Evolutionary conservation across 2,329 filamentous ascomycete genomes (phyloP).

Genomic region (Alternaria gaisen): DNA sequence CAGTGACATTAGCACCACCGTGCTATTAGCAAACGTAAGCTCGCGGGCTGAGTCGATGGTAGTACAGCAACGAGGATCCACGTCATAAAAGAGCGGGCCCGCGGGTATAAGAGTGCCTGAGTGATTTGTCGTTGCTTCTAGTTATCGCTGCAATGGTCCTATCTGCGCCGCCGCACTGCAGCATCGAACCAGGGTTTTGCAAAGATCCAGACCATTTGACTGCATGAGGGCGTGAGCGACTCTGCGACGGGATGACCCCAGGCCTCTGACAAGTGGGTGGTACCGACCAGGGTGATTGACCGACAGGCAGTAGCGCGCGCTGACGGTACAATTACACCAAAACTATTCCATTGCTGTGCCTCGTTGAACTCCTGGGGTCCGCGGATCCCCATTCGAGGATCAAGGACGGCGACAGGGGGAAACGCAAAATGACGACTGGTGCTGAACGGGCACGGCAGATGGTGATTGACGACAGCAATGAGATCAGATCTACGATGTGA

Average conservation of each 20-base stretch:
- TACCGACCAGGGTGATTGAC: slow-evolving; percentile 1
- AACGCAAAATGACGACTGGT: neutral
- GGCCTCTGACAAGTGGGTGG: neutral
- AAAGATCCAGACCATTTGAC: neutral
- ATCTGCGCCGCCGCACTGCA: neutral
- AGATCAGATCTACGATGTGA: slow-evolving; percentile 2
- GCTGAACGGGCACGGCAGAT: neutral
- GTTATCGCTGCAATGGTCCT: neutral
- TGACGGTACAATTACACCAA: slow-evolving; percentile 17
- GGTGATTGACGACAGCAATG: neutral
- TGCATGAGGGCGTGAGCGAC: slow-evolving; percentile 4
- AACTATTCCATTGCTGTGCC: neutral
- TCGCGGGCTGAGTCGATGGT: slow-evolving; percentile 12
- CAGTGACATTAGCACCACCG: slow-evolving; percentile 1
- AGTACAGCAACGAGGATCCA: neutral
- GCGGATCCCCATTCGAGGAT: neutral
- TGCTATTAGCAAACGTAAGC: slow-evolving; percentile 2
- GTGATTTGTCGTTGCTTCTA: neutral
- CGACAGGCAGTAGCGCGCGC: slow-evolving; percentile 12
- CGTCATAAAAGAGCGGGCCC: neutral
- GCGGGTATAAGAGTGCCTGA: neutral
- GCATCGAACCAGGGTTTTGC: neutral
- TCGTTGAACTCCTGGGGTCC: neutral
- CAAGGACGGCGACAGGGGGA: neutral
- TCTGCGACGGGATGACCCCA: slow-evolving; percentile 3